Evolutionary conservation across 805 yeast genomes (phyloP), one percentile per base, ranked within the genome.

Genomic region (Saturnispora zaruensis): DNA sequence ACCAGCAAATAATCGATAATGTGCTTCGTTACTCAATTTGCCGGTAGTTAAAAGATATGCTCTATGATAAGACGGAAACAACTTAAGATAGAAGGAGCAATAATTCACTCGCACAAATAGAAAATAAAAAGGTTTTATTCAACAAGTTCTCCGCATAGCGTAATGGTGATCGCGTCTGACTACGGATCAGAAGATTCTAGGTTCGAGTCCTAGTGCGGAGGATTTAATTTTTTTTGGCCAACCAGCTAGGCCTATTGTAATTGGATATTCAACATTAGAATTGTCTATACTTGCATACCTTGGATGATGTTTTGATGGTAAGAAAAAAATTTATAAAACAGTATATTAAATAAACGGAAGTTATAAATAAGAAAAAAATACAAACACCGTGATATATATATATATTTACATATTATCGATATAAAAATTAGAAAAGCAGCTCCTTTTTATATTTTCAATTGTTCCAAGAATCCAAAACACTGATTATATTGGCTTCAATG

Each of bases 401-500:
- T 21, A 38, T 23, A 13, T 38, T 21, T 32, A n/a, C 23, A 32
- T 18, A 33, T 4, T 16, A 44, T 21, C 34, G 20, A 23, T 30
- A 14, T 18, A 20, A 21, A 46, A 28, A 28, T 28, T 28, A 28
- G 32, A 28, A 28, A 28, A 28, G 32, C 32, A 28, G 32, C 32
- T 28, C 32, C 32, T 28, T 28, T 28, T 28, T 28, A 11, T 28
- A 28, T 28, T 28, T 28, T 18, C 40, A 25, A 23, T 21, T 30
- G n/a, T 38, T 48, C 51, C 51, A 48, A 5, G 25, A 33, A 16
- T 48, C 51, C 20, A 48, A 44, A 18, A 48, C 51, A 32, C 44
- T 32, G 30, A 57, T 30, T 8, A 68, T 59, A 7, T 65, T 62
- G 9, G 55, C 56, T 37, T 64, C 65, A 32, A 78, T 65, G 6